These are phyloP conservation scores for Xeromyces bisporus DNA, from an alignment of 495 filamentous ascomycete species.

Conservation along the genomic window DNA sequence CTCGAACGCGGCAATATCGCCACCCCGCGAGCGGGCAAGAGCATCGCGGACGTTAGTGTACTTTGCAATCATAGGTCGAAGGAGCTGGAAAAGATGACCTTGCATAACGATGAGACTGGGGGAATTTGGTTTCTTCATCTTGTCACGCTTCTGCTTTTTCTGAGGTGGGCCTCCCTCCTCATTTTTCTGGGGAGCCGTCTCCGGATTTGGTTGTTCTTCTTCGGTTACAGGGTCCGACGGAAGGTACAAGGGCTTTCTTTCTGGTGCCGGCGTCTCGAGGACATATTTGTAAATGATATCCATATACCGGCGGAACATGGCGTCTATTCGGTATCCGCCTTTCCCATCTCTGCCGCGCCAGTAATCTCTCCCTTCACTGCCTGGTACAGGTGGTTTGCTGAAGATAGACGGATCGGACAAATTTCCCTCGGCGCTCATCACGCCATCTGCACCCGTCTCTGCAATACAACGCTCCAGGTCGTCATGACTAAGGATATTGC, in stretches of 20 bases:
- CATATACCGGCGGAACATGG: slow-evolving; percentile 69
- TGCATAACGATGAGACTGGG: slow-evolving; percentile 76
- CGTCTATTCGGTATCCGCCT: slow-evolving; percentile 81
- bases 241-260: slow-evolving; percentile 54
- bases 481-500: slow-evolving; percentile 69
- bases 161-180: slow-evolving; percentile 24
- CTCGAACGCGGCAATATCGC: slow-evolving; percentile 58
- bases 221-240: slow-evolving; percentile 41
- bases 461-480: slow-evolving; percentile 68
- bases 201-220: slow-evolving; percentile 13
- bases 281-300: slow-evolving; percentile 73
- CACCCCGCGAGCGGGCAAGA: slow-evolving; percentile 46
- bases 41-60: slow-evolving; percentile 71
- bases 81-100: slow-evolving; percentile 81
- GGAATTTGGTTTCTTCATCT: slow-evolving; percentile 32
- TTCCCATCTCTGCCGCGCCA: slow-evolving; percentile 70
- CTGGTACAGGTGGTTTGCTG: slow-evolving; percentile 42
- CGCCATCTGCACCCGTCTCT: slow-evolving; percentile 76
- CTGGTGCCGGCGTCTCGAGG: slow-evolving; percentile 41
- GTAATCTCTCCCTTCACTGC: slow-evolving; percentile 54
- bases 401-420: slow-evolving; percentile 84
- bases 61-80: slow-evolving; percentile 57
- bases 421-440: slow-evolving; percentile 94
- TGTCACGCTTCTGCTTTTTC: slow-evolving; percentile 48
- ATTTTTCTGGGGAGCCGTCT: slow-evolving; percentile 17